phyloP scores from a whole-genome alignment of 768 basidiomycete genomes.

The Tulasnella sp. region DNA sequence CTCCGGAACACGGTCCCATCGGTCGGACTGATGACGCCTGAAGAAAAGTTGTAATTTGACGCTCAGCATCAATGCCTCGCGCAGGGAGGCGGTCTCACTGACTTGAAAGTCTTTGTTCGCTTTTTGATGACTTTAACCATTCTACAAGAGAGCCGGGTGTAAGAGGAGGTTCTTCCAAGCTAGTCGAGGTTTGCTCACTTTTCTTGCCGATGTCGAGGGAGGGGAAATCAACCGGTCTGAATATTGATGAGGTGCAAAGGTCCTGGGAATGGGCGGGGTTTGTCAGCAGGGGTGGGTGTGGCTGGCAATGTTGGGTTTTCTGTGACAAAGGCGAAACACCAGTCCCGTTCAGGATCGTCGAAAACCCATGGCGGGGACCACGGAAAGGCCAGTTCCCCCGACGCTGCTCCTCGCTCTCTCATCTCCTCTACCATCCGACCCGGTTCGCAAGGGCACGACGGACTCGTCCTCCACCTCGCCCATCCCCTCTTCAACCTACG shows the following conservation, averaged over 20 bases:
- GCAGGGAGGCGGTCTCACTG: not conserved
- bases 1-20: constrained; percentile 96
- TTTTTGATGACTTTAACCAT: constrained; percentile 79
- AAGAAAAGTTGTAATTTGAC: not conserved
- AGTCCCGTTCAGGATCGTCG: not conserved
- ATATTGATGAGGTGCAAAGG: constrained; percentile 15
- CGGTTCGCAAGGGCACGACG: not conserved
- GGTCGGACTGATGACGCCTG: constrained; percentile 98
- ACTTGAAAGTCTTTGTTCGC: constrained; percentile 98
- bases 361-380: constrained; percentile 16
- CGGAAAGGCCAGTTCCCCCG: constrained; percentile 13
- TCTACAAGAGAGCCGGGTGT: not conserved
- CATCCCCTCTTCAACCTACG: constrained; percentile 19
- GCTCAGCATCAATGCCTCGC: not conserved
- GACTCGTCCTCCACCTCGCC: constrained; percentile 14
- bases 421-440: not conserved
- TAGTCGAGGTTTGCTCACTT: not conserved
- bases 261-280: constrained; percentile 8
- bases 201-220: not conserved
- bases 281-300: not conserved
- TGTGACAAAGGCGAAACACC: not conserved
- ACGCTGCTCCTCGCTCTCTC: constrained; percentile 23
- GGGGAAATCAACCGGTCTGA: not conserved
- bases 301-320: constrained; percentile 8
- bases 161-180: not conserved